Evolutionary conservation across 345 rosid genomes (phyloP), one percentile per base, ranked within the genome.

Genomic region (Acer negundo): DNA sequence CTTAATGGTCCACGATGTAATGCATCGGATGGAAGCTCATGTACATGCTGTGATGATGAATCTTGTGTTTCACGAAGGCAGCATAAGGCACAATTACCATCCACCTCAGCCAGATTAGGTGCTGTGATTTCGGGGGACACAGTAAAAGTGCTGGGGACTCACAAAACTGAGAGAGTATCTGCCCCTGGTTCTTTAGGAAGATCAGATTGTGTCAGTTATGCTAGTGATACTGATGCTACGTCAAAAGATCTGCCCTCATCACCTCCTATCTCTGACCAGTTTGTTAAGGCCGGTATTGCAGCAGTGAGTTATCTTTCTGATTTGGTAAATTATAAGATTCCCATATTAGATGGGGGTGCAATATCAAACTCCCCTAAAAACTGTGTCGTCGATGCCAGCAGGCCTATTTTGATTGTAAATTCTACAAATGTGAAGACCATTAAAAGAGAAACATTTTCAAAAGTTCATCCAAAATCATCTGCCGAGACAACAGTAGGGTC

Each of bases 1-100:
- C 80, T 95, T 7, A 78, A 73, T 82, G 97, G 97, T 51, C 79
- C 98, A 31, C 85, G 93, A 67, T 82, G 88, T 72, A 81, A 86
- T 81, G 80, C 86, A 42, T 79, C 90, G 24, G 97, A 90, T 85
- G 98, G 95, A 58, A 90, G 79, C 84, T 87, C 97, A 28, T 87
- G 95, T 81, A 76, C 89, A 56, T 81, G 91, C 78, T 62, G 90
- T 4, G 99, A 96, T 62, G 97, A 94, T 80, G 98, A 95, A 82
- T 78, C 87, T 58, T 88, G 91, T 66, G 78, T 86, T 81, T 87
- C 97, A 7, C 86, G 87, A 82, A 80, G 89, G 72, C 93, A 84
- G 70, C 92, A 80, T 35, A 62, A 81, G 58, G 75, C 81, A 62
- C 90, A 87, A 62, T 85, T 83, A 69, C 62, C 84, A 73, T 82